A percentile compares a stretch with the other conserved stretches of the same genome.
Conservation (phyloP, 2,329 filamentous ascomycete species). For the Cladosporium sp. region DNA sequence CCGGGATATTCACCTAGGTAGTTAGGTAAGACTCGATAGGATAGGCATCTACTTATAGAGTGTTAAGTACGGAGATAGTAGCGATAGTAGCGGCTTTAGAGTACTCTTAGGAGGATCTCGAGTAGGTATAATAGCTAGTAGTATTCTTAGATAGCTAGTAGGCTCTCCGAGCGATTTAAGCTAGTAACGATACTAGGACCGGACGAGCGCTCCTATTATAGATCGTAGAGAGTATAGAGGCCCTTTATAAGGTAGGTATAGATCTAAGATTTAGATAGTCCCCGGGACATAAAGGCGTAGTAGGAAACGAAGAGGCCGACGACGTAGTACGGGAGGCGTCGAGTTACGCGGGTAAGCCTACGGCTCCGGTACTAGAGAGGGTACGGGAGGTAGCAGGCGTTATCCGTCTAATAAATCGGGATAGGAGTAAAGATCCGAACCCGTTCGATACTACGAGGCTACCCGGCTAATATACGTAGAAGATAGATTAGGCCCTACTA, state of each 20-base stretch:
- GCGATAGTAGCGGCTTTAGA: not conserved
- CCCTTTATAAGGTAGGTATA: not conserved
- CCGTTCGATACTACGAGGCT: not conserved
- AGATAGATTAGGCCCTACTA: slow-evolving; percentile 1
- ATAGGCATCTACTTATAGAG: not conserved
- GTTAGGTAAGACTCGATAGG: not conserved
- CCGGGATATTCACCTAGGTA: not conserved
- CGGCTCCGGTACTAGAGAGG: not conserved
- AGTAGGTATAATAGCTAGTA: not conserved
- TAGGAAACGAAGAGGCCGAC: not conserved
- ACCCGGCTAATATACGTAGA: slow-evolving; percentile 1
- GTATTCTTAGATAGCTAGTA: not conserved
- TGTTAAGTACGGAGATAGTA: not conserved
- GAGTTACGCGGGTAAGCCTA: not conserved
- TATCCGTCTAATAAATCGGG: not conserved
- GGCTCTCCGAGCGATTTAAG: not conserved
- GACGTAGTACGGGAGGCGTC: not conserved
- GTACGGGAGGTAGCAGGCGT: not conserved
- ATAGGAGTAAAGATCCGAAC: not conserved
- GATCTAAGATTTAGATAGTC: not conserved
- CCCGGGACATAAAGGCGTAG: not conserved
- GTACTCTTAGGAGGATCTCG: not conserved
- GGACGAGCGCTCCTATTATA: not conserved
- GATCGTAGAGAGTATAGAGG: not conserved
- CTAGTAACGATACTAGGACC: not conserved